phyloP scores from a whole-genome alignment of 768 basidiomycete species.

The Pleurotus ostreatus region DNA sequence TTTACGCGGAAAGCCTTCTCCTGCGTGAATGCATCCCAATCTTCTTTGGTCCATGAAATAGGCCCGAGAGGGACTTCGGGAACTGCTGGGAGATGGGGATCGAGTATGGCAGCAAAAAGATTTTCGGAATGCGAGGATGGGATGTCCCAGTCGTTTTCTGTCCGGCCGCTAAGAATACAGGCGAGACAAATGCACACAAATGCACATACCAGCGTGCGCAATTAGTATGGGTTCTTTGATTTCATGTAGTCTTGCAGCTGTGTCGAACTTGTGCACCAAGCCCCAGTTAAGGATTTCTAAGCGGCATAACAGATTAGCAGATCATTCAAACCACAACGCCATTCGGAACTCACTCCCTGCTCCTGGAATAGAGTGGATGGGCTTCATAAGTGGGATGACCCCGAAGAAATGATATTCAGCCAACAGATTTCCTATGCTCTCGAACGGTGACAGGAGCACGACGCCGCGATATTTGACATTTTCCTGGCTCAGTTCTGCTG shows the following conservation, averaged over 20 bases:
- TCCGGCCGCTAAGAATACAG: background rate
- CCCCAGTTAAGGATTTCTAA: slow-evolving; percentile 33
- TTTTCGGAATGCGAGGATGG: slow-evolving; percentile 67
- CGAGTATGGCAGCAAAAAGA: slow-evolving; percentile 71
- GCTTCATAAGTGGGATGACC: slow-evolving; percentile 67
- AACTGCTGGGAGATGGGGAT: slow-evolving; percentile 52
- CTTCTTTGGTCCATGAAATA: slow-evolving; percentile 6
- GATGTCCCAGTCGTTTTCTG: slow-evolving; percentile 73
- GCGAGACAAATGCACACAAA: background rate
- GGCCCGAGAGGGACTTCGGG: slow-evolving; percentile 22
- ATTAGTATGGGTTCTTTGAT: slow-evolving; percentile 70
- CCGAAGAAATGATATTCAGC: slow-evolving; percentile 69
- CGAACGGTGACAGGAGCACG: slow-evolving; percentile 57
- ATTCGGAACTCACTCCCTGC: slow-evolving; percentile 49
- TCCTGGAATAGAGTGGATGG: slow-evolving; percentile 62
- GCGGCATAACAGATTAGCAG: slow-evolving; percentile 26
- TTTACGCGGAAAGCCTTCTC: slow-evolving; percentile 36
- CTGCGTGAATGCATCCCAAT: slow-evolving; percentile 20
- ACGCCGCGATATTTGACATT: slow-evolving; percentile 38
- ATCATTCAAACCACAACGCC: no score
- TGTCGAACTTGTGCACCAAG: slow-evolving; percentile 54
- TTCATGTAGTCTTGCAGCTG: slow-evolving; percentile 56
- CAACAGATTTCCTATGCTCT: slow-evolving; percentile 57
- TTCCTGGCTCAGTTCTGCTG: slow-evolving; percentile 42
- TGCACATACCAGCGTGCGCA: slow-evolving; percentile 50